Conservation (phyloP, 129 eudicot species). For the Lactuca sativa region DNA sequence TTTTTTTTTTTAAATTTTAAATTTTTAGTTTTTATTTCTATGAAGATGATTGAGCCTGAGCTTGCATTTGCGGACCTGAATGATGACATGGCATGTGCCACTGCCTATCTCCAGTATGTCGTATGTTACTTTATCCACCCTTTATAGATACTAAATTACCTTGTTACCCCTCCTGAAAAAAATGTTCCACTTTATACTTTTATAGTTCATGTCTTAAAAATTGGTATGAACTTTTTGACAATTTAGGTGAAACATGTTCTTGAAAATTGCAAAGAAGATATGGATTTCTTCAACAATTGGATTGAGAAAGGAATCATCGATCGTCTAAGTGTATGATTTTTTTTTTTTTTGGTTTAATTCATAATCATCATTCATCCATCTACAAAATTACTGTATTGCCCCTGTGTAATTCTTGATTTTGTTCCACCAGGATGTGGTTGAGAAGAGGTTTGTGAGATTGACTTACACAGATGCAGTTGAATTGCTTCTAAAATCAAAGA, state of each 20-base stretch:
- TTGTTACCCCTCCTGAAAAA: slow-evolving; percentile 12
- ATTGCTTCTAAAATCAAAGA: slow-evolving; percentile 71
- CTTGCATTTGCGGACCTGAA: slow-evolving; percentile 95
- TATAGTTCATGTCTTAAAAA: background rate
- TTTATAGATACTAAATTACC: slow-evolving; percentile 22
- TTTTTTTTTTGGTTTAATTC: slow-evolving; percentile 18
- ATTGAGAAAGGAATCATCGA: slow-evolving; percentile 89
- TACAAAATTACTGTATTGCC: background rate
- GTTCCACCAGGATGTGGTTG: slow-evolving; percentile 75
- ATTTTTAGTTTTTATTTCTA: slow-evolving; percentile 17
- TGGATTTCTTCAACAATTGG: slow-evolving; percentile 91
- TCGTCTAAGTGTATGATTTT: slow-evolving; percentile 65
- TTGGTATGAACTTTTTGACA: slow-evolving; percentile 9
- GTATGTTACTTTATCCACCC: slow-evolving; percentile 67
- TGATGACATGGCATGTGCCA: slow-evolving; percentile 99
- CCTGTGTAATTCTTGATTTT: slow-evolving; percentile 20
- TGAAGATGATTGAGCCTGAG: slow-evolving; percentile 99
- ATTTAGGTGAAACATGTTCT: slow-evolving; percentile 79
- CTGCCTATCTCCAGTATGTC: slow-evolving; percentile 99
- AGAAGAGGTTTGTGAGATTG: slow-evolving; percentile 78
- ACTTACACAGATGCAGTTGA: slow-evolving; percentile 91
- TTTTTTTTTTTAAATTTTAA: background rate
- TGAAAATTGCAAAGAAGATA: slow-evolving; percentile 98
- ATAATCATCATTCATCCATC: slow-evolving; percentile 13
- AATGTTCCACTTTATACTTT: slow-evolving; percentile 4